Evolutionary conservation across 2,329 filamentous ascomycete species (phyloP).

Genomic region (Eutypella sp.): DNA sequence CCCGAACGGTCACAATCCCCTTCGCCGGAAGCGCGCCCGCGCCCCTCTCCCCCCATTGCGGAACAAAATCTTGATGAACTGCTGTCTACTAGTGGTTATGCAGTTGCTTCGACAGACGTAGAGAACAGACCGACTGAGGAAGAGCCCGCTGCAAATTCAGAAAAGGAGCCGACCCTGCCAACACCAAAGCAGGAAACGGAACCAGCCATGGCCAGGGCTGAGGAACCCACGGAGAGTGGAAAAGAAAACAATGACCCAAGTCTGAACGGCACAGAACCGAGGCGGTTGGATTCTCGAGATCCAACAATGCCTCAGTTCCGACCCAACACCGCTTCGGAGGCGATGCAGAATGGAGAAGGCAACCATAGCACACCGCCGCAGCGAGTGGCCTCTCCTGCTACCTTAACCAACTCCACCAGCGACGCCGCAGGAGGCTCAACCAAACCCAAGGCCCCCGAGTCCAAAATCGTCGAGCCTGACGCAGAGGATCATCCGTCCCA

Average conservation of each 20-base stretch:
- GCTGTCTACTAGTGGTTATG: constrained; percentile 41
- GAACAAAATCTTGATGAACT: constrained; percentile 35
- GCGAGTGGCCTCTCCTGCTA: not conserved
- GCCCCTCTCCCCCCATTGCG: constrained; percentile 11
- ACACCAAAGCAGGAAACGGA: too few species aligned
- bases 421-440: not conserved
- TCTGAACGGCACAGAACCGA: constrained; percentile 2
- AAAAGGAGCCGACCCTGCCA: constrained; percentile 1
- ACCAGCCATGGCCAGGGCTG: constrained; percentile 6
- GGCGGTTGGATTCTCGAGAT: constrained; percentile 37
- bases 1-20: constrained; percentile 8
- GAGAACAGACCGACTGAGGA: constrained; percentile 11
- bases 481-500: constrained; percentile 25
- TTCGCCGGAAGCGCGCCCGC: constrained; percentile 4
- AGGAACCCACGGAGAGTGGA: constrained; percentile 10
- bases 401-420: not conserved
- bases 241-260: constrained; percentile 17
- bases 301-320: constrained; percentile 66
- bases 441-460: constrained; percentile 2
- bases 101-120: constrained; percentile 24
- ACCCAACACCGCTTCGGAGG: constrained; percentile 42
- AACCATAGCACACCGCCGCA: too few species aligned
- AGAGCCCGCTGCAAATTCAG: constrained; percentile 9
- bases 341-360: not conserved
- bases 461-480: constrained; percentile 12